Evolutionary conservation across 495 filamentous ascomycete genomes (phyloP).

Genomic region (Tuber magnatum): DNA sequence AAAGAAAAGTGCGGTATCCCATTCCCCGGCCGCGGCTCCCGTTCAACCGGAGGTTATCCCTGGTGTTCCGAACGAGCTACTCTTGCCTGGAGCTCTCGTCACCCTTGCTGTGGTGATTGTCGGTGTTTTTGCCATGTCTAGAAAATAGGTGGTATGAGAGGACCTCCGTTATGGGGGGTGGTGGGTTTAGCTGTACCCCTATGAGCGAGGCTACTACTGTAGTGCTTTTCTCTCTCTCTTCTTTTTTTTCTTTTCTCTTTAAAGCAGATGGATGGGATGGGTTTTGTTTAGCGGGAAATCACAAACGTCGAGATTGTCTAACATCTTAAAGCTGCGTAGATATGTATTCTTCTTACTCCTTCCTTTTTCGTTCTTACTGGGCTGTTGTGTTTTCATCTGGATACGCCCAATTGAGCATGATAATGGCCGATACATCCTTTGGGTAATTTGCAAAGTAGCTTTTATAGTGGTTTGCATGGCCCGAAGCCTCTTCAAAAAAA

Average conservation of each 20-base stretch:
- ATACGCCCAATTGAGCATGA: neutral
- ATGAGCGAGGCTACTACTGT: neutral
- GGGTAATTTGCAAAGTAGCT: neutral
- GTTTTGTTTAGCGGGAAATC: neutral
- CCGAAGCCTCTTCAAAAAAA: neutral
- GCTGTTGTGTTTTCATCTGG: neutral
- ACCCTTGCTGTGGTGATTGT: conserved; percentile 88
- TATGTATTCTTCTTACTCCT: neutral
- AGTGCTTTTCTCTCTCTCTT: neutral
- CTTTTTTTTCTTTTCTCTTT: neutral
- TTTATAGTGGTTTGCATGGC: neutral
- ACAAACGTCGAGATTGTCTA: neutral
- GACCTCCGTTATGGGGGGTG: neutral
- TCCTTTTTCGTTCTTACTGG: neutral
- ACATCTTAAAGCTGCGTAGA: neutral
- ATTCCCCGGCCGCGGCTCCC: conserved; percentile 23
- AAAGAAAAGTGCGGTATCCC: conserved; percentile 4
- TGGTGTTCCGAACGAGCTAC: conserved; percentile 87
- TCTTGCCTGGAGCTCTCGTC: conserved; percentile 91
- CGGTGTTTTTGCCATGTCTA: conserved; percentile 83
- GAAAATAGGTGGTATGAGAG: conserved; percentile 41
- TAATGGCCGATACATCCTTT: neutral
- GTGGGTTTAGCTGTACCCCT: conserved; percentile 1
- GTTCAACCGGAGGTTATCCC: conserved; percentile 59
- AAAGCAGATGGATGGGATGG: neutral